Evolutionary conservation across 2,329 filamentous ascomycete genomes (phyloP).

Genomic region (Meredithiella fracta): DNA sequence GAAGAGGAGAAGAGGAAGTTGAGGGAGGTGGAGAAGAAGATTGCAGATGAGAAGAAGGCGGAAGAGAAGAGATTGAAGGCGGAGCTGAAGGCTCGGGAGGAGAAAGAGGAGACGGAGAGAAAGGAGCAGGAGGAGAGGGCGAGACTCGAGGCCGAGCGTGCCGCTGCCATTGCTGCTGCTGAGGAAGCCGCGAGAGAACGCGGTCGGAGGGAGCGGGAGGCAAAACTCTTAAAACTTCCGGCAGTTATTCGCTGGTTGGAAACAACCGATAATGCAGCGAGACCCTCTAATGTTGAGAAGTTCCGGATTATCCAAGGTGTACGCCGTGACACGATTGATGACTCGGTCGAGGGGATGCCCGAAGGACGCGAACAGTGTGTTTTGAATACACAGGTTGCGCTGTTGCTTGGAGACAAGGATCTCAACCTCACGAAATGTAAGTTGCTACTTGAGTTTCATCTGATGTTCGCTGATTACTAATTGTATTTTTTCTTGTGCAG

Average conservation of each 20-base stretch:
- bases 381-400: slow-evolving; percentile 45
- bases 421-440: slow-evolving; percentile 41
- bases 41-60: slow-evolving; percentile 2
- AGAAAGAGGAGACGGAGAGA: slow-evolving; percentile 21
- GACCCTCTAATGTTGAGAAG: slow-evolving; percentile 32
- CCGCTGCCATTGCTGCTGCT: slow-evolving; percentile 30
- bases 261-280: slow-evolving; percentile 33
- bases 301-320: slow-evolving; percentile 43
- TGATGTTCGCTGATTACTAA: background rate
- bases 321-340: slow-evolving; percentile 46
- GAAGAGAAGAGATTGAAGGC: slow-evolving; percentile 18
- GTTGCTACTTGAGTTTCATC: slow-evolving; percentile 17
- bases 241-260: slow-evolving; percentile 46
- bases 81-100: slow-evolving; percentile 30
- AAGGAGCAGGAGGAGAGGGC: background rate
- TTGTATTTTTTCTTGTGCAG: slow-evolving; percentile 21
- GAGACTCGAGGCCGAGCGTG: slow-evolving; percentile 12
- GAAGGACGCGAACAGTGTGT: slow-evolving; percentile 50
- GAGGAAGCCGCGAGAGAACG: slow-evolving; percentile 34
- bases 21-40: slow-evolving; percentile 22
- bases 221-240: slow-evolving; percentile 40
- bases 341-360: slow-evolving; percentile 33
- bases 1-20: slow-evolving; percentile 16
- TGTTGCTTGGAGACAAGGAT: slow-evolving; percentile 49
- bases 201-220: slow-evolving; percentile 37